phyloP scores from a whole-genome alignment of 768 basidiomycete genomes.

The Leccinum boreale region DNA sequence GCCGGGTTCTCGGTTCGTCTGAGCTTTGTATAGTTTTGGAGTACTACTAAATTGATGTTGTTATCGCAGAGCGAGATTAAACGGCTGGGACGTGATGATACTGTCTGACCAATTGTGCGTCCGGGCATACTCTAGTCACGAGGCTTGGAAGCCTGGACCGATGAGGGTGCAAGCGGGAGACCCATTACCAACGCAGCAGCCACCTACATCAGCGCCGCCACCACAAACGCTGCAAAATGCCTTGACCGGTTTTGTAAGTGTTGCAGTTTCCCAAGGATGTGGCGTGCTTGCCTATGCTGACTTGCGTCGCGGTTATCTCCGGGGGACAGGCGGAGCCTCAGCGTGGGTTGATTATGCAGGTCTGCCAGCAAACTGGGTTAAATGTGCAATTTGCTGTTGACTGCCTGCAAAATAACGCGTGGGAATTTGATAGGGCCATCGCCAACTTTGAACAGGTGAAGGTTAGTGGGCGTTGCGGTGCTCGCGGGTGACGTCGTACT shows the following conservation, averaged over 20 bases:
- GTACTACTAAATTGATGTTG: slow-evolving; percentile 6
- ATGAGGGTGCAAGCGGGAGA: slow-evolving; percentile 64
- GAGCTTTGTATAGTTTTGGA: not conserved
- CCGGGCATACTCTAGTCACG: slow-evolving; percentile 78
- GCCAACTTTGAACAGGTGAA: slow-evolving; percentile 88
- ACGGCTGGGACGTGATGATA: slow-evolving; percentile 88
- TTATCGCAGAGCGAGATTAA: slow-evolving; percentile 59
- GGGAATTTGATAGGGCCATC: slow-evolving; percentile 78
- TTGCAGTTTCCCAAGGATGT: slow-evolving; percentile 5
- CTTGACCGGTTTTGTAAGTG: slow-evolving; percentile 56
- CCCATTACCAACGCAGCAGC: slow-evolving; percentile 19
- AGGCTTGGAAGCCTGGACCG: slow-evolving; percentile 75
- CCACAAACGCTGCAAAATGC: slow-evolving; percentile 44
- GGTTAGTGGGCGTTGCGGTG: slow-evolving; percentile 41
- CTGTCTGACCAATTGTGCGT: slow-evolving; percentile 86
- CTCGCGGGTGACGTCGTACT: slow-evolving; percentile 14
- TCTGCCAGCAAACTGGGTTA: slow-evolving; percentile 72
- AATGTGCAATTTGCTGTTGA: slow-evolving; percentile 80
- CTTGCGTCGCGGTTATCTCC: slow-evolving; percentile 11
- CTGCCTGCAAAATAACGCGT: slow-evolving; percentile 80
- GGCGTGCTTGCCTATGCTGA: not conserved
- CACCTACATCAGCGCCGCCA: slow-evolving; percentile 32
- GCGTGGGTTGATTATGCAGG: slow-evolving; percentile 62
- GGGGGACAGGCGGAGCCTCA: slow-evolving; percentile 61
- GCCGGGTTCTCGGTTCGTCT: slow-evolving; percentile 77